Base-by-base conservation (phyloP, 257 asterid genomes). In the Gentiana dahurica region DNA sequence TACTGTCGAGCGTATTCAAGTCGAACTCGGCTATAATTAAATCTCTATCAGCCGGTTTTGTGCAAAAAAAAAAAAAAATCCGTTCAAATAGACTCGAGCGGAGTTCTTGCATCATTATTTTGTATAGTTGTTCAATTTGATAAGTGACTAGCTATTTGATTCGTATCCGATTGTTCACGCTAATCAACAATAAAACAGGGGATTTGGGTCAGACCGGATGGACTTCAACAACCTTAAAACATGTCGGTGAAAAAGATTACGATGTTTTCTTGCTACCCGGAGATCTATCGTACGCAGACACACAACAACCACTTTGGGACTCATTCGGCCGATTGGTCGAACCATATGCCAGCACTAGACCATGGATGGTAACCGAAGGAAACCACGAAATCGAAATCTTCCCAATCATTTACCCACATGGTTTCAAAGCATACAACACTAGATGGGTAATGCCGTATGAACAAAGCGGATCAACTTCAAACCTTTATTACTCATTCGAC, bases 321-420 rank as follows among this genome's bases (percentile, higher is more conserved):
- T 76, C 95, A 4, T 89, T 89, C 54, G 97, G 95, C 0, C 77
- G 84, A 58, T 73, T 86, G 3, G 94, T 86, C 36, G 84, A 89
- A 72, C 87, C 89, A 5, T 76, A 74, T 46, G 86, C 95, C 0
- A 86, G 89, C 75, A 15, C 61, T 1, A 60, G 94, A 64, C 95
- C 97, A 0, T 89, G 97, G 95, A 89, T 89, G 97, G 97, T 85
- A 41, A 83, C 97, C 1, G 53, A 81, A 59, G 97, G 95, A 2
- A 89, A 89, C 77, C 97, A 89, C 43, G 97, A 89, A 57, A 61
- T 86, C 4, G 97, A 89, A 61, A 65, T 12, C 0, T 76, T 89
- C 34, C 95, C 92, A 1, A 68, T 86, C 53, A 63, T 86, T 36
- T 59, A 80, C 13, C 84, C 84, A 0, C 72, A 66, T 1, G 82